Percentiles rank a stretch among this genome's conserved stretches.
phyloP scores from a whole-genome alignment of 768 basidiomycete genomes.

The Dendrothele bispora region DNA sequence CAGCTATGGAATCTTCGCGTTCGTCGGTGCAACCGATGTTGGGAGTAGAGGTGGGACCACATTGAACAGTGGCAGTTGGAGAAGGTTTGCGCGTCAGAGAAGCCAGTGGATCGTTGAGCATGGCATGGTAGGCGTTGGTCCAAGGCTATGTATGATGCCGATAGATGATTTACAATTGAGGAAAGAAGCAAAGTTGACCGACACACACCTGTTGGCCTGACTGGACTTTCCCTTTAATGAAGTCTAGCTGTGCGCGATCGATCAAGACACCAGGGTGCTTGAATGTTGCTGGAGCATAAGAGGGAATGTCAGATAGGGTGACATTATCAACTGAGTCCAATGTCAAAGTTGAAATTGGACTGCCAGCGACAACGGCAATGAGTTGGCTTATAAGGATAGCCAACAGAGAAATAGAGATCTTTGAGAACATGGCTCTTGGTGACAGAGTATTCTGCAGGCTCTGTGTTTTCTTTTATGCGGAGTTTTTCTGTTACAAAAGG shows the following conservation, averaged over 20 bases:
- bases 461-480: too few species aligned
- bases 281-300: constrained; percentile 6
- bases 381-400: too few species aligned
- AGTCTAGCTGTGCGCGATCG: constrained; percentile 3
- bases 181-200: background rate
- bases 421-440: too few species aligned
- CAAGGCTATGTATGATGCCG: constrained; percentile 1
- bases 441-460: too few species aligned
- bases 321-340: too few species aligned
- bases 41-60: constrained; percentile 5
- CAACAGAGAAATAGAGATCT: too few species aligned
- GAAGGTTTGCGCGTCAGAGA: constrained; percentile 6
- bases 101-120: constrained; percentile 1
- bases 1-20: constrained; percentile 7
- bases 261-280: constrained; percentile 7
- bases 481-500: too few species aligned
- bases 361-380: too few species aligned
- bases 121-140: constrained; percentile 3
- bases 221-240: constrained; percentile 6
- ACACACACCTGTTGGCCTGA: constrained; percentile 3
- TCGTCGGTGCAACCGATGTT: constrained; percentile 6
- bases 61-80: constrained; percentile 5
- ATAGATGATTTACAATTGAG: background rate
- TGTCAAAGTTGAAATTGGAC: too few species aligned
- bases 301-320: background rate